Conservation (phyloP, 805 yeast species). For the Yarrowia alimentaria region DNA sequence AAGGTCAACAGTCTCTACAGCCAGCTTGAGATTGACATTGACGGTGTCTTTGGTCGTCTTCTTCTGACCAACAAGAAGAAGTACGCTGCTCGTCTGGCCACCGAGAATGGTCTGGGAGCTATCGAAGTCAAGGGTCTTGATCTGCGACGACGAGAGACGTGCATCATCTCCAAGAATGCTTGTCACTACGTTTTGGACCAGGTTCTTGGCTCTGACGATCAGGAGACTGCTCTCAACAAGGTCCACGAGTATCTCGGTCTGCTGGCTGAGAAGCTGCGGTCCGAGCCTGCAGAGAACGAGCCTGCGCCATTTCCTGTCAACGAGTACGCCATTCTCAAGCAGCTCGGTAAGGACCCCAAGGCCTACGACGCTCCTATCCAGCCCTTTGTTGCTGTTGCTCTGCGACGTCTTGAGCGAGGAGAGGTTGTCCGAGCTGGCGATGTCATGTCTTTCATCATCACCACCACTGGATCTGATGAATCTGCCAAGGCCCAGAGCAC, state of each 20-base stretch:
- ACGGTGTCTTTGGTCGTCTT: conserved; percentile 82
- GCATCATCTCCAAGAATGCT: conserved; percentile 86
- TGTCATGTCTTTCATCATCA: conserved; percentile 82
- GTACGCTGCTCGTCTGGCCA: conserved; percentile 84
- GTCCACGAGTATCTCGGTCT: conserved; percentile 70
- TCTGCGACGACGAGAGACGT: conserved; percentile 94
- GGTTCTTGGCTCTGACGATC: conserved; percentile 68
- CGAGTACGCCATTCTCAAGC: conserved; percentile 78
- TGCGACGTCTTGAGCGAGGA: conserved; percentile 75
- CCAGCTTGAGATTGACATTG: conserved; percentile 89
- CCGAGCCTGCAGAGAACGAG: conserved; percentile 47
- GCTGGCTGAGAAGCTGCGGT: conserved; percentile 55
- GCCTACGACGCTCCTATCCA: conserved; percentile 74
- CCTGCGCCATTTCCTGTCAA: conserved; percentile 46
- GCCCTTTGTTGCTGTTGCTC: conserved; percentile 72
- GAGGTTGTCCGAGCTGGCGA: conserved; percentile 84
- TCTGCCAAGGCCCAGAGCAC: conserved; percentile 63
- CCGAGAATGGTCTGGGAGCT: conserved; percentile 55
- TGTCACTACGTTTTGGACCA: conserved; percentile 72
- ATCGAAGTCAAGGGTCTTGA: conserved; percentile 95
- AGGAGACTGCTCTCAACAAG: conserved; percentile 69
- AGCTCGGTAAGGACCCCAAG: conserved; percentile 81
- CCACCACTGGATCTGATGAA: conserved; percentile 45
- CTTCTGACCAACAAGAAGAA: conserved; percentile 93
- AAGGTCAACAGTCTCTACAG: conserved; percentile 86